Evolutionary conservation across 2,329 filamentous ascomycete species (phyloP), one percentile per base, ranked within the genome.

Genomic region (Xenoacremonium recifei): DNA sequence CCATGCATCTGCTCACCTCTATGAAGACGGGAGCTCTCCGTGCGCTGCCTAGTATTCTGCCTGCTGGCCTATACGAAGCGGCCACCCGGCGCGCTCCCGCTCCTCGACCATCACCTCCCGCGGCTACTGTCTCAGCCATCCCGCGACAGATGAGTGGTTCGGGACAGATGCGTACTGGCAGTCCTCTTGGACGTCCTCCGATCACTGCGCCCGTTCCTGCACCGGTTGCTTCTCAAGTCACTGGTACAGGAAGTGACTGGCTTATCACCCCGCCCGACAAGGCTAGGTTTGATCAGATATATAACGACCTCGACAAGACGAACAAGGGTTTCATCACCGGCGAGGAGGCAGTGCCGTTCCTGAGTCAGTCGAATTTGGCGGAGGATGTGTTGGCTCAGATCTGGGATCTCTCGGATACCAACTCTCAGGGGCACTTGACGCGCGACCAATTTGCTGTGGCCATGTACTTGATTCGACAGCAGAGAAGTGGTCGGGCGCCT

Each of bases 341-440:
- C 51, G 92, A 97, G 57, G 90, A 97, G 66, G 93, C 92, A 3
- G 93, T 97, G 7, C 79, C 82, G 7, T 99, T 97, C 69, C 89
- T 99, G 65, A 92, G 87, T 62, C 90, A 96, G 65, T 96, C 92
- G 1, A 86, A 88, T 43, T 76, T 99, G 12, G 81, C 89, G 1
- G 92, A 97, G 61, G 92, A 96, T 57, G 82, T 81, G 9, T 73
- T 99, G 39, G 93, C 93, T 21, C 88, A 95, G 57, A 95, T 99
- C 50, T 99, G 93, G 93, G 93, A 99, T 63, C 79, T 99, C 21
- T 86, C 93, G 12, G 93, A 99, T 66, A 89, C 96, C 66, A 89
- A 89, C 59, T 93, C 89, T 6, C 87, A 91, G 54, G 93, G 93
- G 10, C 84, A 86, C 43, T 72, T 99, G 42, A 90, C 79, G 35